Percentiles rank a stretch among this genome's conserved stretches.
Conservation (phyloP, 306 rosid species). For the Geum urbanum region DNA sequence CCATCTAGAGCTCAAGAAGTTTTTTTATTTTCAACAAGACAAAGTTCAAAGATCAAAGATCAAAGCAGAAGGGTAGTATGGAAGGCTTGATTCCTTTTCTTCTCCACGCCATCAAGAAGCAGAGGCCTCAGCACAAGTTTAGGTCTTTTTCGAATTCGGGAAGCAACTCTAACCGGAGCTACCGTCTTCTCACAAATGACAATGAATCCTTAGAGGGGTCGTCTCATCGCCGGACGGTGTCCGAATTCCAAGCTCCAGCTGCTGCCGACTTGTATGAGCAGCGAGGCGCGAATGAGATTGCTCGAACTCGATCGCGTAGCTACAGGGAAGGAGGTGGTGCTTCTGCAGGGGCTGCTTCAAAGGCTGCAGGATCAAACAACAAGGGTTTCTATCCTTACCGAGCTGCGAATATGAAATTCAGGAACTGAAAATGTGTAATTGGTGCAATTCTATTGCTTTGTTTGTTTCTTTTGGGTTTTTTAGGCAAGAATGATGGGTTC, state of each 20-base stretch:
- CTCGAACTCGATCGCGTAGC: slow-evolving; percentile 9
- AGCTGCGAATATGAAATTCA: background rate
- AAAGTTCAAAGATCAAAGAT: background rate
- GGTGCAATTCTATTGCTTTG: background rate
- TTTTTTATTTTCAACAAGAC: background rate
- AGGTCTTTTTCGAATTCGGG: slow-evolving; percentile 40
- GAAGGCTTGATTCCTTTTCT: slow-evolving; percentile 86
- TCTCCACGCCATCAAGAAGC: slow-evolving; percentile 62
- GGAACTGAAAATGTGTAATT: background rate
- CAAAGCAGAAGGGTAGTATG: slow-evolving; percentile 30
- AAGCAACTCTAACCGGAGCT: slow-evolving; percentile 53
- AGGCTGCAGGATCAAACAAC: background rate
- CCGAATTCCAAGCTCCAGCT: slow-evolving; percentile 52
- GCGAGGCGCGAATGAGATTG: slow-evolving; percentile 2
- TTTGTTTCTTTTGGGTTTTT: background rate
- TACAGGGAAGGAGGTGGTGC: background rate
- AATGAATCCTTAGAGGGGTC: slow-evolving; percentile 45
- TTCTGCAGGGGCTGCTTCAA: slow-evolving; percentile 5
- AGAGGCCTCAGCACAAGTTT: slow-evolving; percentile 34
- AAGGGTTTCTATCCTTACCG: slow-evolving; percentile 16
- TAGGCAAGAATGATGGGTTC: background rate
- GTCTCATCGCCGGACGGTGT: slow-evolving; percentile 63
- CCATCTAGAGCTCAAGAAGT: background rate
- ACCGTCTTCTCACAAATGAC: slow-evolving; percentile 48
- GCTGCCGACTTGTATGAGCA: slow-evolving; percentile 29